Conservation (phyloP, 176 grass and related monocot species). For the Triticum turgidum region DNA sequence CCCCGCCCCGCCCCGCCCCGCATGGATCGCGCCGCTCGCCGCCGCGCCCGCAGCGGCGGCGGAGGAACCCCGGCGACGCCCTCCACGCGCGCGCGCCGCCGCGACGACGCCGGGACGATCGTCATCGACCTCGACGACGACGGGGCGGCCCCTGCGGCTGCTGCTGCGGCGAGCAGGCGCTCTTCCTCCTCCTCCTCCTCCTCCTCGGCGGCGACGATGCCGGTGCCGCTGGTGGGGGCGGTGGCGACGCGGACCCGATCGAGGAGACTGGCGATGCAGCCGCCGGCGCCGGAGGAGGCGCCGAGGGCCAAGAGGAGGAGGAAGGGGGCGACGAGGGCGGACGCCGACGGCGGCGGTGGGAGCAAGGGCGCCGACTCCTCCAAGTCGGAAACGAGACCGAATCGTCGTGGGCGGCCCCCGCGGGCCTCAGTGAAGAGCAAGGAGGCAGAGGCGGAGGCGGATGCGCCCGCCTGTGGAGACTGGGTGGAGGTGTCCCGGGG, state of each 20-base stretch:
- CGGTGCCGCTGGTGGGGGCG: neutral
- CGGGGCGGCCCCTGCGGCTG: neutral
- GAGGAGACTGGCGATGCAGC: slow-evolving; percentile 23
- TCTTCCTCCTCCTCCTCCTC: neutral
- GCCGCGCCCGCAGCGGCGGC: slow-evolving; percentile 10
- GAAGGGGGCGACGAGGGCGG: neutral
- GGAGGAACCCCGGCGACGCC: neutral
- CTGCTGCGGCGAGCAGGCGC: neutral
- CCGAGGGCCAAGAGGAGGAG: slow-evolving; percentile 30
- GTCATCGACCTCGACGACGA: slow-evolving; percentile 29
- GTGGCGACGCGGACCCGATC: slow-evolving; percentile 57
- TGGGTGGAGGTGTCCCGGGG: slow-evolving; percentile 14
- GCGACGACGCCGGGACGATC: neutral
- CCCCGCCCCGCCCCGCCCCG: neutral
- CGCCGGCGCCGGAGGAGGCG: neutral
- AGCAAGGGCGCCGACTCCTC: neutral
- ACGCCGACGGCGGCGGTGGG: neutral
- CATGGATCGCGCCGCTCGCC: slow-evolving; percentile 49
- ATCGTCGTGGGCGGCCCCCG: neutral
- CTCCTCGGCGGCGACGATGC: neutral
- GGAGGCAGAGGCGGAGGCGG: neutral
- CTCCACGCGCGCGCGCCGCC: neutral
- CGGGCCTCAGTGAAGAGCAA: neutral
- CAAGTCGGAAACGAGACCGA: neutral
- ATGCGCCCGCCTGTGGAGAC: neutral